Evolutionary conservation across 1,284 basidiomycete species (phyloP), one percentile per base, ranked within the genome.

Genomic region (Mycena sp.): DNA sequence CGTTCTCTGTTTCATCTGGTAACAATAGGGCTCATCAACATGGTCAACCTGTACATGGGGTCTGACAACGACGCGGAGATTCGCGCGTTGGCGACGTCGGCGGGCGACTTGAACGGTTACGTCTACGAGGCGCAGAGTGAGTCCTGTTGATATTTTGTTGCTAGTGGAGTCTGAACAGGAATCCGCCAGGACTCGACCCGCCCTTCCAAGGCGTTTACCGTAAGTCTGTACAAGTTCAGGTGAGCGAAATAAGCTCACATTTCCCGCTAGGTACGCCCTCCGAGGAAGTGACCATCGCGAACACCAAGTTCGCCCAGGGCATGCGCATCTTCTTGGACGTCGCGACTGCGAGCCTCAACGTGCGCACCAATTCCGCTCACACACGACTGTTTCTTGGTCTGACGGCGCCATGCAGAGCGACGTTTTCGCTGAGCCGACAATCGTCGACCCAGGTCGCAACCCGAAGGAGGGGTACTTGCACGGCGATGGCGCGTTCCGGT

Each of bases 41-140:
- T 76, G 49, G 71, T 92, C 65, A 86, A 93, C 74, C 76, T 85
- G 58, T 87, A 87, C 65, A 75, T 93, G 40, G 85, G 85, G 54
- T 76, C 79, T 4, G 76, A 81, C 32, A 70, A 81, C 25, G 75
- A 80, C 26, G 74, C 75, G 11, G 71, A 74, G 11, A 78, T 88
- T 62, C 75, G 78, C 17, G 67, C 75, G 1, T 76, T 82, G 61
- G 77, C 78, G 14, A 77, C 71, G 52, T 75, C 73, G 11, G 67
- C 72, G 14, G 78, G 82, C 48, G 64, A 73, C 23, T 72, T 89
- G 19, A 80, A 83, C 55, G 85, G 82, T 26, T 87, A 85, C 68
- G 83, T 87, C 14, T 80, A 83, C 21, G 92, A 93, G 73, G 88
- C 89, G 23, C 73, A 92, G 64, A 85, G 91, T 91, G 58, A 67